A percentile compares a stretch with the other conserved stretches of the same genome.
These are phyloP conservation scores for Macadamia integrifolia DNA, from an alignment of 164 flowering plant species.

Conservation along the genomic window DNA sequence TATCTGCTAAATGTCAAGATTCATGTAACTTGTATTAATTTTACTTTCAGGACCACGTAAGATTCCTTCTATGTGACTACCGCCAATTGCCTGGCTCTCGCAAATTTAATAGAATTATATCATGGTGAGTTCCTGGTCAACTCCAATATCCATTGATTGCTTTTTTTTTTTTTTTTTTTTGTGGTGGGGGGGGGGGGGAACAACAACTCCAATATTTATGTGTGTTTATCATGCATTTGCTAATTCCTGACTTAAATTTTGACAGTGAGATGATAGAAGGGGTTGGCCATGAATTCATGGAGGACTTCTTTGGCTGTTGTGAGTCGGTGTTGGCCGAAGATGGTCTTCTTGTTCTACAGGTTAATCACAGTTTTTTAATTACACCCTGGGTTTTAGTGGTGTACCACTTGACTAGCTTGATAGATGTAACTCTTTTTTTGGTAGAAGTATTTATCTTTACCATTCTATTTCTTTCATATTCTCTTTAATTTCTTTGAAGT, in stretches of 20 bases:
- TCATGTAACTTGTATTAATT: not conserved
- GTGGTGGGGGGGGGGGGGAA: too few relatives aligned
- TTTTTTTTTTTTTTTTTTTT: too few relatives aligned
- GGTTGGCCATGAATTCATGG: conserved; percentile 91
- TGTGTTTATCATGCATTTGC: not conserved
- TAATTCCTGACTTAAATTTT: not conserved
- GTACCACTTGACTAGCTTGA: not conserved
- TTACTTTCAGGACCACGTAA: conserved; percentile 53
- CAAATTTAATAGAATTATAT: conserved; percentile 79
- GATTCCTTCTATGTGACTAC: conserved; percentile 73
- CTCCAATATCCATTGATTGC: not conserved
- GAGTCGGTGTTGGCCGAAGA: conserved; percentile 70
- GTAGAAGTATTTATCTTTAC: too few relatives aligned
- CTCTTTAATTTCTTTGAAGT: too few relatives aligned
- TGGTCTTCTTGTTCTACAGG: conserved; percentile 92
- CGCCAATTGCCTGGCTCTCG: conserved; percentile 51
- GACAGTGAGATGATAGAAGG: conserved; percentile 89
- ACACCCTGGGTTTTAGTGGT: not conserved
- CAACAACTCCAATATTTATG: not conserved
- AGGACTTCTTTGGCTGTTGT: conserved; percentile 65
- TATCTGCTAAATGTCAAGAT: too few relatives aligned
- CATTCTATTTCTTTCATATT: too few relatives aligned
- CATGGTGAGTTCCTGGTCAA: conserved; percentile 42
- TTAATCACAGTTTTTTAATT: conserved; percentile 8
- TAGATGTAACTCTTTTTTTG: not conserved